Conservation (phyloP, 2,329 filamentous ascomycete genomes). For the Claviceps pusilla region DNA sequence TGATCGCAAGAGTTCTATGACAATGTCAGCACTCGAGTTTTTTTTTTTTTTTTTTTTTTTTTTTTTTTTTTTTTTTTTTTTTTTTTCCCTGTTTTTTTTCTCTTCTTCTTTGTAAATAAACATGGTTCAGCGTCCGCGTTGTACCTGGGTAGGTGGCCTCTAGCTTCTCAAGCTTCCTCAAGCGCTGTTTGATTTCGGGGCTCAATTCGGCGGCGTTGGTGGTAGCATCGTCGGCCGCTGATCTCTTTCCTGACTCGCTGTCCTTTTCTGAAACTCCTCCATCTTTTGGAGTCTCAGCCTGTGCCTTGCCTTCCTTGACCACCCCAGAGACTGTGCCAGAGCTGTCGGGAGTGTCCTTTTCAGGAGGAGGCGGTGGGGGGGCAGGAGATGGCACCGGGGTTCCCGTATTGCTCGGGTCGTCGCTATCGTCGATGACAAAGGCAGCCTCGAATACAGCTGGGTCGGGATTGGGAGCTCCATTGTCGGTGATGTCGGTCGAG, state of each 20-base stretch:
- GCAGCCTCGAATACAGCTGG: constrained; percentile 77
- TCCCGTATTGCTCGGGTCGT: constrained; percentile 45
- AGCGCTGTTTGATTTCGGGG: constrained; percentile 56
- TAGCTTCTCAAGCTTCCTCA: constrained; percentile 79
- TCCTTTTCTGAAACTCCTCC: constrained; percentile 10
- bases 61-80: too few relatives aligned
- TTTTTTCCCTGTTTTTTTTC: too few relatives aligned
- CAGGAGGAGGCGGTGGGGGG: constrained; percentile 6
- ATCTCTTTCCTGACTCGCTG: constrained; percentile 8
- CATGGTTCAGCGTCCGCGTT: constrained; percentile 2
- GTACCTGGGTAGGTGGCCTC: constrained; percentile 75
- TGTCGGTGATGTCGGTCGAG: constrained; percentile 22
- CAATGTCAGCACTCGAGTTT: background rate
- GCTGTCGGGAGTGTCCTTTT: constrained; percentile 17
- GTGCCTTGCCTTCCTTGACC: constrained; percentile 8
- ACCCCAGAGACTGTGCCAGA: constrained; percentile 6
- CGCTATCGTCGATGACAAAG: constrained; percentile 75
- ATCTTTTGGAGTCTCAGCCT: constrained; percentile 12
- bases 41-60: too few relatives aligned
- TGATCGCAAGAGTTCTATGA: constrained; percentile 66
- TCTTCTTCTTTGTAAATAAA: too few relatives aligned
- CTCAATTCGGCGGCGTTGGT: constrained; percentile 41
- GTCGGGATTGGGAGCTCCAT: constrained; percentile 45
- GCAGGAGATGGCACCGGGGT: constrained; percentile 37
- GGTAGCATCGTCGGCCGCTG: constrained; percentile 4